Conservation (phyloP, 805 yeast species). For the Nakazawaea wyomingensis region DNA sequence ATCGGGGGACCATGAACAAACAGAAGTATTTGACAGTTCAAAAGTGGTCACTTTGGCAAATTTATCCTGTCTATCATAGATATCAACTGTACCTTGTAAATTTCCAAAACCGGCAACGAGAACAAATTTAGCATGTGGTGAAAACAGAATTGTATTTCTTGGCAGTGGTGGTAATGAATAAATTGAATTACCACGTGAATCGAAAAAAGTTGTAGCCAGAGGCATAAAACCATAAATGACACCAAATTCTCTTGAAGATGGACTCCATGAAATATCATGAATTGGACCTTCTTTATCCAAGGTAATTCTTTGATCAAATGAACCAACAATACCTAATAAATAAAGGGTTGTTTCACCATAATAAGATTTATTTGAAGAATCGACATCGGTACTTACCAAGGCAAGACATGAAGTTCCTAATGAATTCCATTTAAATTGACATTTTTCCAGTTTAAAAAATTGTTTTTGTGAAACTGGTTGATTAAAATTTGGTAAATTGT, state of each 20-base stretch:
- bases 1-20: slow-evolving; percentile 97
- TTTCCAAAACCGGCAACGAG: slow-evolving; percentile 97
- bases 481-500: slow-evolving; percentile 67
- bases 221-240: slow-evolving; percentile 98
- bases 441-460: slow-evolving; percentile 93
- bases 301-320: slow-evolving; percentile 82
- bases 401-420: slow-evolving; percentile 93
- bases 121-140: slow-evolving; percentile 90
- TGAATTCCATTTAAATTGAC: slow-evolving; percentile 88
- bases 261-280: slow-evolving; percentile 97
- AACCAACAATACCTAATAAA: slow-evolving; percentile 85
- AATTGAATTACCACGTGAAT: slow-evolving; percentile 84
- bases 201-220: slow-evolving; percentile 89
- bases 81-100: slow-evolving; percentile 93
- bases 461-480: slow-evolving; percentile 82
- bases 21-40: slow-evolving; percentile 93
- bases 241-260: slow-evolving; percentile 93
- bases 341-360: slow-evolving; percentile 95
- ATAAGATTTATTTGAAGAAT: slow-evolving; percentile 86
- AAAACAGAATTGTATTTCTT: slow-evolving; percentile 82
- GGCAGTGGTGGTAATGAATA: slow-evolving; percentile 82
- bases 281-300: slow-evolving; percentile 94
- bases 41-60: slow-evolving; percentile 75
- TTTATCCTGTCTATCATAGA: slow-evolving; percentile 85
- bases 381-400: slow-evolving; percentile 93